Conservation (phyloP, 129 eudicot species). For the Flaveria bidentis region DNA sequence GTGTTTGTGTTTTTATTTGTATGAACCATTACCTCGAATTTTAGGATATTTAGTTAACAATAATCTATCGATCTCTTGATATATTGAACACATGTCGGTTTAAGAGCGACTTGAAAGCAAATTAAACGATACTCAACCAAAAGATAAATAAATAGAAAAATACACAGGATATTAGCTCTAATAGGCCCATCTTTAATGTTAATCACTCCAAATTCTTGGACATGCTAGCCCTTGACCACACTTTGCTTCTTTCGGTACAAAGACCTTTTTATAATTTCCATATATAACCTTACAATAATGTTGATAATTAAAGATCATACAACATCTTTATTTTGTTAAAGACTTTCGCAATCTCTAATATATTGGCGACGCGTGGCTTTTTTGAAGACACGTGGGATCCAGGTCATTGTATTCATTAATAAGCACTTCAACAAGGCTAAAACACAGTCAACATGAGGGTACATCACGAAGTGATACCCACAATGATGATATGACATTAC, state of each 20-base stretch:
- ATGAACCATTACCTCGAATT: not conserved
- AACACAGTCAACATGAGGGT: not conserved
- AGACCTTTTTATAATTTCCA: not conserved
- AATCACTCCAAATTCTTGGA: constrained; percentile 5
- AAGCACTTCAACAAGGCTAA: not conserved
- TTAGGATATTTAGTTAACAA: not conserved
- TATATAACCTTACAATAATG: not conserved
- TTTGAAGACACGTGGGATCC: too few species aligned
- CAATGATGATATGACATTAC: not conserved
- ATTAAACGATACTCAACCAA: not conserved
- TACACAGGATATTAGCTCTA: not conserved
- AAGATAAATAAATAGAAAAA: not conserved
- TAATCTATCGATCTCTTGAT: not conserved
- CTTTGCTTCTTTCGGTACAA: not conserved
- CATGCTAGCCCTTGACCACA: not conserved
- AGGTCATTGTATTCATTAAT: not conserved
- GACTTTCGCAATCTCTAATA: constrained; percentile 6
- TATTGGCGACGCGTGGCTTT: not conserved
- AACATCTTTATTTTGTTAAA: not conserved
- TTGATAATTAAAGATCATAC: not conserved
- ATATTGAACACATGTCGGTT: not conserved
- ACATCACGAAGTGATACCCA: not conserved
- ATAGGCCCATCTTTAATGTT: not conserved
- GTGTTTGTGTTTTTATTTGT: not conserved
- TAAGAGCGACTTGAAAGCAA: not conserved